These are phyloP conservation scores for Zoysia matrella DNA, from an alignment of 202 grass and related monocot genomes.

Conservation along the genomic window DNA sequence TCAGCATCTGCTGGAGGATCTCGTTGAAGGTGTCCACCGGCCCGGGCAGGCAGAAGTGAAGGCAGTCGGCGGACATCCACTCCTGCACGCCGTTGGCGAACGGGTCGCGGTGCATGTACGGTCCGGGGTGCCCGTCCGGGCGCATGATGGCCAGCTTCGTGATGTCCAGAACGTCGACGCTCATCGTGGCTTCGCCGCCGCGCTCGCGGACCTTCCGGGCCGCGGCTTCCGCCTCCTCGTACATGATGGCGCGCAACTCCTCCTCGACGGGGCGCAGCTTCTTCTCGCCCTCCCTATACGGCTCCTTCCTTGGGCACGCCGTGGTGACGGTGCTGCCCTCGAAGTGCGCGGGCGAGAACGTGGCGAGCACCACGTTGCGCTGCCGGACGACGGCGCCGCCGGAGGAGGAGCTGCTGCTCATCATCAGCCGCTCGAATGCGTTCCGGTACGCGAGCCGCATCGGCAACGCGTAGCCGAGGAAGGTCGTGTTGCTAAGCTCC, in stretches of 20 bases:
- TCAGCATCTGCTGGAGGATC: constrained; percentile 41
- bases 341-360: constrained; percentile 57
- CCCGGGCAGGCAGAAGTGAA: constrained; percentile 61
- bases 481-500: constrained; percentile 28
- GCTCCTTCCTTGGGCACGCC: constrained; percentile 45
- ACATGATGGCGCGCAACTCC: constrained; percentile 40
- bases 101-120: constrained; percentile 51
- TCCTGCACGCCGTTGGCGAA: constrained; percentile 44
- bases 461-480: constrained; percentile 6
- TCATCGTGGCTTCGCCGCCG: neutral
- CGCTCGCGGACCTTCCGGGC: neutral
- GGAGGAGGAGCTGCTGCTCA: neutral
- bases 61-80: constrained; percentile 38
- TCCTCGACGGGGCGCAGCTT: constrained; percentile 11
- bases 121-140: constrained; percentile 51
- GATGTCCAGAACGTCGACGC: constrained; percentile 53
- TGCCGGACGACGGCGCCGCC: no score
- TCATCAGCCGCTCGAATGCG: constrained; percentile 14
- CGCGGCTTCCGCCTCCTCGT: constrained; percentile 16
- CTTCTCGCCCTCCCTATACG: constrained; percentile 51
- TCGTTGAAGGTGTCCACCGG: constrained; percentile 60
- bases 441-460: constrained; percentile 29
- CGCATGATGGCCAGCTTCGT: constrained; percentile 51
- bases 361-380: constrained; percentile 42
- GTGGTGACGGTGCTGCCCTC: constrained; percentile 40